A percentile compares a stretch with the other conserved stretches of the same genome.
Conservation (phyloP, 768 basidiomycete genomes). For the Lyophyllum shimeji region DNA sequence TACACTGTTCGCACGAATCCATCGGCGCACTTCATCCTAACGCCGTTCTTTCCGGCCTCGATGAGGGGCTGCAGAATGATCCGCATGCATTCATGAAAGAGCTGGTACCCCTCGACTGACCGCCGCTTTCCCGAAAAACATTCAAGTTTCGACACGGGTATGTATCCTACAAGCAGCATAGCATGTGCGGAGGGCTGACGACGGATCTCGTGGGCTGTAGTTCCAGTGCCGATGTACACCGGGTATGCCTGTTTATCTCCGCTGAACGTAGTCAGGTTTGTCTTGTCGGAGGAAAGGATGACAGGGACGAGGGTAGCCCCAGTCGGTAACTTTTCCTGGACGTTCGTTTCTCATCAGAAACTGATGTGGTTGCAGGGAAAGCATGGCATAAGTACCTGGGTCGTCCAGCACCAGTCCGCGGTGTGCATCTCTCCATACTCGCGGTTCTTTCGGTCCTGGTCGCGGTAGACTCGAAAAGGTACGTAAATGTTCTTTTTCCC, state of each 20-base stretch:
- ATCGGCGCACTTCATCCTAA: constrained; percentile 32
- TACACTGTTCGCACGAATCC: constrained; percentile 21
- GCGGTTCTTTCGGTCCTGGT: background rate
- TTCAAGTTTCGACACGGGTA: constrained; percentile 34
- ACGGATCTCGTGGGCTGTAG: constrained; percentile 31
- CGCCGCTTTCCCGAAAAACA: constrained; percentile 2
- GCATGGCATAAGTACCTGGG: constrained; percentile 30
- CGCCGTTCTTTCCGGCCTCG: constrained; percentile 25
- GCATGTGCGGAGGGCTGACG: constrained; percentile 31
- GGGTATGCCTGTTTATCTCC: constrained; percentile 41
- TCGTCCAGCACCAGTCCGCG: background rate
- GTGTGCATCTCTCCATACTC: constrained; percentile 1
- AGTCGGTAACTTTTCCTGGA: constrained; percentile 12
- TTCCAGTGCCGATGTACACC: constrained; percentile 43
- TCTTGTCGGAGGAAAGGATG: constrained; percentile 40
- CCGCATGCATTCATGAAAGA: constrained; percentile 16
- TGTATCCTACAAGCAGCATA: constrained; percentile 35
- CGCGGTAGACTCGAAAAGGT: background rate
- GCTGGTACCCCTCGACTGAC: constrained; percentile 5
- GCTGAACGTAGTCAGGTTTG: constrained; percentile 30
- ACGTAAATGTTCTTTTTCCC: background rate
- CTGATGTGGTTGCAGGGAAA: constrained; percentile 1
- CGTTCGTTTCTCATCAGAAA: background rate
- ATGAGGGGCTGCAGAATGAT: constrained; percentile 27
- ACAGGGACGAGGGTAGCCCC: constrained; percentile 34